A percentile compares a stretch with the other conserved stretches of the same genome.
phyloP scores from a whole-genome alignment of 2,329 filamentous ascomycete genomes.

The Penicillium sp. region DNA sequence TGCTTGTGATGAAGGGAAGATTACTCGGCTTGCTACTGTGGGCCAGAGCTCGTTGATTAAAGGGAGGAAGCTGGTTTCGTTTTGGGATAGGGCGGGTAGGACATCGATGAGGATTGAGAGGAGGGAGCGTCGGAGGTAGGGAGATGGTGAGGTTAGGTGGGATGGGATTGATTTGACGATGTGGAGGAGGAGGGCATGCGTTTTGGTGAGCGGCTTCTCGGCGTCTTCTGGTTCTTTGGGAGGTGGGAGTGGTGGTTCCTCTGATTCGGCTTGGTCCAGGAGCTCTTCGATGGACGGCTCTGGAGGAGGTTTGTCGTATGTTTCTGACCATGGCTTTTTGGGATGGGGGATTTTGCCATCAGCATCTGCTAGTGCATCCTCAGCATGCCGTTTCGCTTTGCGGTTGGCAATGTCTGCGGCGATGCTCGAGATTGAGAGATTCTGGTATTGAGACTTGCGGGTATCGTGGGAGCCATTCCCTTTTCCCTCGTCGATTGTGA shows the following conservation, averaged over 20 bases:
- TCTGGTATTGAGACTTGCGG: slow-evolving; percentile 29
- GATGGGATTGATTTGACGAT: slow-evolving; percentile 84
- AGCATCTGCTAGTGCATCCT: slow-evolving; percentile 23
- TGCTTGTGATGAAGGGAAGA: slow-evolving; percentile 51
- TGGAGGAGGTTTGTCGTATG: slow-evolving; percentile 21
- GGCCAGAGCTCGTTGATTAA: slow-evolving; percentile 91
- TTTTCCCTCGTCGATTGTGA: slow-evolving; percentile 42
- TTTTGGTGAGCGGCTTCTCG: slow-evolving; percentile 66
- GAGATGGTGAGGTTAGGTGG: slow-evolving; percentile 81
- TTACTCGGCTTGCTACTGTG: slow-evolving; percentile 53
- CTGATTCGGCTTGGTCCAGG: slow-evolving; percentile 32
- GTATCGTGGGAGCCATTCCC: slow-evolving; percentile 22
- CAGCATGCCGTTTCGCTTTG: slow-evolving; percentile 27
- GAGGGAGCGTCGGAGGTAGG: slow-evolving; percentile 72
- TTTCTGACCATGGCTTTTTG: slow-evolving; percentile 33
- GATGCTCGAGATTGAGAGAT: slow-evolving; percentile 32
- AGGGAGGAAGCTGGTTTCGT: slow-evolving; percentile 82
- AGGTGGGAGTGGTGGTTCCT: slow-evolving; percentile 32
- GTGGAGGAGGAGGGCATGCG: slow-evolving; percentile 75
- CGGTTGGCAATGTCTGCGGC: slow-evolving; percentile 33
- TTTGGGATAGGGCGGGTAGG: slow-evolving; percentile 65
- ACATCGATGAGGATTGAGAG: slow-evolving; percentile 73
- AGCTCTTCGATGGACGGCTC: slow-evolving; percentile 32
- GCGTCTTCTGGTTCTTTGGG: slow-evolving; percentile 50
- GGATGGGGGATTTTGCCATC: slow-evolving; percentile 28